Evolutionary conservation across 768 basidiomycete species (phyloP), one percentile per base, ranked within the genome.

Genomic region (Macrolepiota fuliginosa): DNA sequence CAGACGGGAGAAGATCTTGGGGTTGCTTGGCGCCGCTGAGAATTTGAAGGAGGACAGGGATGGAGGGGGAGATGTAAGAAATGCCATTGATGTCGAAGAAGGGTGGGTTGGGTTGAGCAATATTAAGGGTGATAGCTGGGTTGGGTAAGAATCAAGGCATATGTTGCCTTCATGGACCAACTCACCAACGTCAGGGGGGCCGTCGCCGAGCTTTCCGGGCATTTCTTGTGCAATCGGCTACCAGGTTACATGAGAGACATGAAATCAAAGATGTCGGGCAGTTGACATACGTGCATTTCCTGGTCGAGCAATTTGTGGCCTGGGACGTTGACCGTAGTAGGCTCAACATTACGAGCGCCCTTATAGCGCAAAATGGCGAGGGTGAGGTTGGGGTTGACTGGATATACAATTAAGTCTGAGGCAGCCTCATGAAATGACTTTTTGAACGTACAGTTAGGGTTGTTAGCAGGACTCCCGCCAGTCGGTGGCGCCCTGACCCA

Each of bases 351-450:
- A 0, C 74, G 70, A 22, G 80, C 79, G 6, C 78, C 79, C 1
- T 60, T 62, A 63, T 83, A 83, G 29, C 77, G 72, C 6, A 83
- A 69, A 60, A 83, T 78, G 0, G 77, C 81, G 36, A 42, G 78
- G 77, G 68, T 81, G 57, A 68, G 67, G 2, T 74, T 68, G 9
- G 65, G 65, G 10, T 71, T 66, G 61, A 79, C 77, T 29, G 24
- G 52, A 32, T 11, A n/a, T 11, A 19, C n/a, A n/a, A 40, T 29
- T 40, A 12, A 53, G n/a, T 0, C 4, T 27, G 24, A 17, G 10
- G 29, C 62, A 12, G 0, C 9, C 13, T 24, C 9, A 11, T 56
- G 51, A 52, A 13, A 27, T 29, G 37, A 61, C 42, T 1, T 32
- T 29, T 54, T 12, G 46, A 24, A 62, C 53, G 22, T 49, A 56